Evolutionary conservation across 352 stramenopile species (phyloP).

Genomic region (Phytopythium aichiense): DNA sequence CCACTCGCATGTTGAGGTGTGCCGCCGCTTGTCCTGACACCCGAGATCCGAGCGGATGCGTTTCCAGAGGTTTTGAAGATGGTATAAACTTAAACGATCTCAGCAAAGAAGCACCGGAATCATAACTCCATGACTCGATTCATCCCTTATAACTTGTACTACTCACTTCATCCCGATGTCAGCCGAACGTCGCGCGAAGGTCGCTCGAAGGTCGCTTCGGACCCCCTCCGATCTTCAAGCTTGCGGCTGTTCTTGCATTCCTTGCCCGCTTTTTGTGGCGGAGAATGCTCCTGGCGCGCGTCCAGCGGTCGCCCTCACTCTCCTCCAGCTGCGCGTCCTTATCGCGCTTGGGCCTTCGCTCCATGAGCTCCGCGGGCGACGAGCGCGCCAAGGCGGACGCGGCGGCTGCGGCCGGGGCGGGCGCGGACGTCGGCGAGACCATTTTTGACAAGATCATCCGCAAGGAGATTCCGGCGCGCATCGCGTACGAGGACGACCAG

Average conservation of each 20-base stretch:
- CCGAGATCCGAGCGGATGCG: not conserved
- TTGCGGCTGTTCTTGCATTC: not conserved
- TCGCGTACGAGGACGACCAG: conserved; percentile 96
- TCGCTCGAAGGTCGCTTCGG: not conserved
- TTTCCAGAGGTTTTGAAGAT: not conserved
- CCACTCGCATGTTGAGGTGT: too few species aligned
- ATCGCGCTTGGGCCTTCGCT: conserved; percentile 5
- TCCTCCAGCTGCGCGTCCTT: not conserved
- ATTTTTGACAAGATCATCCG: conserved; percentile 99
- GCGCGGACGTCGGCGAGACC: conserved; percentile 71
- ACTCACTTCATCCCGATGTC: not conserved
- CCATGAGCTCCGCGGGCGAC: conserved; percentile 48
- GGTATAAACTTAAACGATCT: not conserved
- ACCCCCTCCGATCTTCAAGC: conserved; percentile 3
- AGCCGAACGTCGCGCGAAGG: not conserved
- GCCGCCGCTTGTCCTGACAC: not conserved
- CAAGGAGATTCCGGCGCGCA: conserved; percentile 91
- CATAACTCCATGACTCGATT: not conserved
- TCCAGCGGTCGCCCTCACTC: conserved; percentile 13
- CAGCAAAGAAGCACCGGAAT: not conserved
- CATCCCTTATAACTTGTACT: not conserved
- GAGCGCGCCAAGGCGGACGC: conserved; percentile 62
- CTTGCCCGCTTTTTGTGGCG: not conserved
- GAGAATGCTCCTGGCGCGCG: conserved; percentile 19
- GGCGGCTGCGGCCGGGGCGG: conserved; percentile 22